These are phyloP conservation scores for Malus fusca DNA, from an alignment of 306 rosid species.

Conservation along the genomic window DNA sequence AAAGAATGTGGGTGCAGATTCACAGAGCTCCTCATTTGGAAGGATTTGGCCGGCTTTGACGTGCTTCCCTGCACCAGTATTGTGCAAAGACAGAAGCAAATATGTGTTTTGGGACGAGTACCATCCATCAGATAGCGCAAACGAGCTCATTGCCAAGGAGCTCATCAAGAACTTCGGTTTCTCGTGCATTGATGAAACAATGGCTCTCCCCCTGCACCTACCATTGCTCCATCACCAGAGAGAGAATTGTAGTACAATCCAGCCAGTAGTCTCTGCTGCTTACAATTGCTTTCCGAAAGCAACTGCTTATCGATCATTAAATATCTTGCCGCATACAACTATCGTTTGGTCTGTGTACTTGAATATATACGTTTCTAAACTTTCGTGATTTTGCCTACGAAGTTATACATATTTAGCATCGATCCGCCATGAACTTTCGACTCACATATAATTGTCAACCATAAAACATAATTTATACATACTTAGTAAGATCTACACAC, in stretches of 20 bases:
- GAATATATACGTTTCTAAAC: not conserved
- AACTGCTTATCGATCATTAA: no score
- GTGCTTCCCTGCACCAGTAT: slow-evolving; percentile 63
- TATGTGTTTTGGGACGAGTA: slow-evolving; percentile 95
- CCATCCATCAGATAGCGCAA: slow-evolving; percentile 82
- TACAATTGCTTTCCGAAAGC: no score
- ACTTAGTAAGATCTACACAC: not conserved
- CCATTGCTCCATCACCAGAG: slow-evolving; percentile 48
- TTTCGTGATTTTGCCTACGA: not conserved
- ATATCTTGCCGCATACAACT: no score
- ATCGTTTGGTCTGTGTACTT: no score
- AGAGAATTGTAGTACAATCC: no score
- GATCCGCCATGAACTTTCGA: not conserved
- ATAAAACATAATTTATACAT: not conserved
- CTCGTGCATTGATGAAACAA: slow-evolving; percentile 3
- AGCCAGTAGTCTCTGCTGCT: no score
- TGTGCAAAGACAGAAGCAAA: slow-evolving; percentile 86
- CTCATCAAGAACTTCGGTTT: slow-evolving; percentile 77
- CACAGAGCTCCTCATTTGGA: slow-evolving; percentile 83
- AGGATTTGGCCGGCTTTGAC: slow-evolving; percentile 76
- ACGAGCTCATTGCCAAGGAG: slow-evolving; percentile 65
- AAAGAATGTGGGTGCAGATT: slow-evolving; percentile 8
- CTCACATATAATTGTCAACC: no score
- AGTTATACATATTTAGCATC: not conserved
- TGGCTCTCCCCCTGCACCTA: slow-evolving; percentile 41